These are phyloP conservation scores for Aphanocladium album DNA, from an alignment of 2,329 filamentous ascomycete species.

Conservation along the genomic window DNA sequence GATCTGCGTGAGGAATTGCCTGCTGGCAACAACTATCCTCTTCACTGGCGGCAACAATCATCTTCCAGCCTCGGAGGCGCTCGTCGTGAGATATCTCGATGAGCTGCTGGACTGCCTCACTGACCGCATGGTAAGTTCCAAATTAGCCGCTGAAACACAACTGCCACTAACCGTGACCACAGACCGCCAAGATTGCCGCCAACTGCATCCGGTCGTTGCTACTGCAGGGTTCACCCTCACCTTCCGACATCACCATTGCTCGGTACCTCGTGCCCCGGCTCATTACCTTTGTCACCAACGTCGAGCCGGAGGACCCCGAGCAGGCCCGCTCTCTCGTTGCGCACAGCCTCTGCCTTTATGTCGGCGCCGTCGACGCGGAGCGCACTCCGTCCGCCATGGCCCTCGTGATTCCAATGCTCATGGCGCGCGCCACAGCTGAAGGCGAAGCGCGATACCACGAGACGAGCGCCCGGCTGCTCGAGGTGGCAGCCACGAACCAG, in stretches of 20 bases:
- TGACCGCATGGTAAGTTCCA: constrained; percentile 65
- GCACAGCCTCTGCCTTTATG: constrained; percentile 71
- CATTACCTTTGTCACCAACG: constrained; percentile 67
- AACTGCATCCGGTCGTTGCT: constrained; percentile 85
- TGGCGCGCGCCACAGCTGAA: constrained; percentile 65
- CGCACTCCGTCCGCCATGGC: constrained; percentile 60
- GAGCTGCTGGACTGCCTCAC: constrained; percentile 81
- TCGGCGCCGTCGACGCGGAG: constrained; percentile 41
- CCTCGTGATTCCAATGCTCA: constrained; percentile 70
- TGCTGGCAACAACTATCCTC: constrained; percentile 83
- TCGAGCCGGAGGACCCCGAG: constrained; percentile 72
- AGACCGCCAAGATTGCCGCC: constrained; percentile 83
- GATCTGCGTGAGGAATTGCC: constrained; percentile 85
- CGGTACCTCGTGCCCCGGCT: constrained; percentile 71
- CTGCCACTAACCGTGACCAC: constrained; percentile 17
- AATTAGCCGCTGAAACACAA: neutral
- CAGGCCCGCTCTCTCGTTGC: constrained; percentile 65
- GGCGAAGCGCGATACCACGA: constrained; percentile 59
- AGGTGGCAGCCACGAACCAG: constrained; percentile 74
- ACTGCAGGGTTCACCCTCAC: constrained; percentile 56
- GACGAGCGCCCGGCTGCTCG: constrained; percentile 70
- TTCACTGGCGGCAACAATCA: constrained; percentile 74
- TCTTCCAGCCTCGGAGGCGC: constrained; percentile 67
- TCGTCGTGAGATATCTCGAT: constrained; percentile 69
- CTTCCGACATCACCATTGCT: constrained; percentile 67